Evolutionary conservation across 805 yeast species (phyloP).

Genomic region (Candida tammaniensis): DNA sequence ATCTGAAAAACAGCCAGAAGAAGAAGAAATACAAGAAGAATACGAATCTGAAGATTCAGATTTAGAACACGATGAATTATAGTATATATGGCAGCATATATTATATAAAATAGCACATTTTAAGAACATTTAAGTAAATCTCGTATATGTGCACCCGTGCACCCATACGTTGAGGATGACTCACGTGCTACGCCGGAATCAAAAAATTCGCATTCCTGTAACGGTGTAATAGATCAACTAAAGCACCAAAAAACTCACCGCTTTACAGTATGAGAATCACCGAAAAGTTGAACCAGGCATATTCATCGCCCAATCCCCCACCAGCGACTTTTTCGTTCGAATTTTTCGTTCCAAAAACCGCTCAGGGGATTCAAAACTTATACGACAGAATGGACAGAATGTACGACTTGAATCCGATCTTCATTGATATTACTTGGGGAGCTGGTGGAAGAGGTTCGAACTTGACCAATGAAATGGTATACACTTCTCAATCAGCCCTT

Average conservation of each 20-base stretch:
- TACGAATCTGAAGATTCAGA: not conserved
- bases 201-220: too few relatives aligned
- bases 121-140: too few relatives aligned
- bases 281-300: conserved; percentile 43
- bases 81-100: too few relatives aligned
- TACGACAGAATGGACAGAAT: conserved; percentile 97
- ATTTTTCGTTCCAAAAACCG: conserved; percentile 95
- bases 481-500: conserved; percentile 83
- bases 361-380: conserved; percentile 93
- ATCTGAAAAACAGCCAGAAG: not conserved
- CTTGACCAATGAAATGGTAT: conserved; percentile 86
- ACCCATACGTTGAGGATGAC: too few relatives aligned
- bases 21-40: conserved; percentile 1
- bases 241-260: too few relatives aligned
- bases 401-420: conserved; percentile 88
- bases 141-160: too few relatives aligned
- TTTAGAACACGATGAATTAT: conserved; percentile 7
- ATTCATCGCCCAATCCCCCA: conserved; percentile 35
- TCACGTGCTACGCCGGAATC: too few relatives aligned
- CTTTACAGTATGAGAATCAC: conserved; percentile 34
- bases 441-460: conserved; percentile 91
- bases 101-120: too few relatives aligned
- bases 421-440: conserved; percentile 97
- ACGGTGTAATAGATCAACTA: too few relatives aligned
- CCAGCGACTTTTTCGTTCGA: conserved; percentile 88